These are phyloP conservation scores for Penicillium sclerotiorum DNA, from an alignment of 2,329 filamentous ascomycete species.

Conservation along the genomic window DNA sequence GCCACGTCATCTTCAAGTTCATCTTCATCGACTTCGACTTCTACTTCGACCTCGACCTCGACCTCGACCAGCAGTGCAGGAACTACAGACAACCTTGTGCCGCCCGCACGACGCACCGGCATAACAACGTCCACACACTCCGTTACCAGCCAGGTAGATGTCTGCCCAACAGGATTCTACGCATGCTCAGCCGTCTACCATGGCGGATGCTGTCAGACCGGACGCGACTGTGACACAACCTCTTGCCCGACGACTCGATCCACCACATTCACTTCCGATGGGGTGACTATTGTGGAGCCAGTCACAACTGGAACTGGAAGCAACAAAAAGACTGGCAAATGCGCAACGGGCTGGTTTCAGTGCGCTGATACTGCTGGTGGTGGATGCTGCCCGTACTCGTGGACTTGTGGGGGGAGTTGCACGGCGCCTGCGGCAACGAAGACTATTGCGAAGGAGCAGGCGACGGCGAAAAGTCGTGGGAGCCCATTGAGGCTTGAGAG, in stretches of 20 bases:
- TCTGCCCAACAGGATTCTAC: conserved; percentile 90
- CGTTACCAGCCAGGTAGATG: conserved; percentile 32
- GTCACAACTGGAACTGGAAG: conserved; percentile 40
- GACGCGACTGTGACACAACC: conserved; percentile 78
- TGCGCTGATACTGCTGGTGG: conserved; percentile 69
- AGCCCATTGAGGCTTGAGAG: not conserved
- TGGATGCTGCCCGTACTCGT: conserved; percentile 83
- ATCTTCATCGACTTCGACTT: no score
- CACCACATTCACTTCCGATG: conserved; percentile 65
- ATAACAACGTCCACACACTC: conserved; percentile 38
- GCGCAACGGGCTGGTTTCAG: conserved; percentile 77
- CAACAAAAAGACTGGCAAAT: conserved; percentile 49
- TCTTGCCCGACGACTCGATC: conserved; percentile 72
- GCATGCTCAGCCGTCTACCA: conserved; percentile 79
- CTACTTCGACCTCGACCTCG: no score
- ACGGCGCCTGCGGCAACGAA: conserved; percentile 61
- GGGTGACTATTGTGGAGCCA: conserved; percentile 71
- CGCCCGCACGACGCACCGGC: conserved; percentile 44
- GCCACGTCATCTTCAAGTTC: conserved; percentile 16
- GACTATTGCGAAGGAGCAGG: conserved; percentile 47
- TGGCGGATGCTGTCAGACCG: conserved; percentile 86
- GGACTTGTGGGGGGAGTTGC: conserved; percentile 74
- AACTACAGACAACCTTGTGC: conserved; percentile 37
- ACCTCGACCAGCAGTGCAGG: conserved; percentile 35
- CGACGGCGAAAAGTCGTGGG: conserved; percentile 16